phyloP scores from a whole-genome alignment of 805 yeast genomes.

The Cyberlindnera amylophila region DNA sequence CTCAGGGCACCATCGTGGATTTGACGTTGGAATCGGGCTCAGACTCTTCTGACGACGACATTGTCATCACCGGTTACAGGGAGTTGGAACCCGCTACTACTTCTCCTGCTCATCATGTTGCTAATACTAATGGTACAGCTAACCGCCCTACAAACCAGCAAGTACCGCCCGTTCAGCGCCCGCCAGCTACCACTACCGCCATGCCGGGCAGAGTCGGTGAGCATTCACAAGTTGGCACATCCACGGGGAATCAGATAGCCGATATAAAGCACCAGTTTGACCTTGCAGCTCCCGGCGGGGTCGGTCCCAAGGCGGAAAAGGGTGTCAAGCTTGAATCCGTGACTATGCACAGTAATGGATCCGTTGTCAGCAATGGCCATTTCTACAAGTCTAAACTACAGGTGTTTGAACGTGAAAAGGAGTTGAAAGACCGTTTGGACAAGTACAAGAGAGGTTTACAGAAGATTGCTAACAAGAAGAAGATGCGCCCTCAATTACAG shows the following conservation, averaged over 20 bases:
- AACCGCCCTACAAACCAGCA: no score
- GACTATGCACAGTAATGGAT: conserved; percentile 7
- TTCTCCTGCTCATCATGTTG: neutral
- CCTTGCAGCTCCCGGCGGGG: neutral
- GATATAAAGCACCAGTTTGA: neutral
- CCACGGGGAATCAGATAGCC: no score
- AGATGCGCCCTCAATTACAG: conserved; percentile 8
- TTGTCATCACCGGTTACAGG: conserved; percentile 20
- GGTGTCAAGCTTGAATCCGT: conserved; percentile 2
- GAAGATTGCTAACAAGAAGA: conserved; percentile 3
- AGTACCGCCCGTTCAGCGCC: no score
- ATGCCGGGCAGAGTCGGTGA: no score
- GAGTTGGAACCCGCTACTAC: conserved; percentile 2
- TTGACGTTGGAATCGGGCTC: conserved; percentile 17
- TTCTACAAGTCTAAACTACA: conserved; percentile 6
- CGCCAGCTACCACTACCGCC: no score
- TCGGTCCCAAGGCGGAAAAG: neutral
- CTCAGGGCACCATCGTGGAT: conserved; percentile 13
- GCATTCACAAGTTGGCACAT: no score
- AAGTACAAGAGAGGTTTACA: conserved; percentile 8
- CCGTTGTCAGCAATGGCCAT: conserved; percentile 7
- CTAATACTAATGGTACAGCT: neutral
- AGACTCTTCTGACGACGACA: conserved; percentile 22
- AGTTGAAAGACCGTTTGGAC: conserved; percentile 5
- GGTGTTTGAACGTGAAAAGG: conserved; percentile 5